Base-by-base conservation (phyloP, 148 eudicot species). In the Fallopia convolvulus region DNA sequence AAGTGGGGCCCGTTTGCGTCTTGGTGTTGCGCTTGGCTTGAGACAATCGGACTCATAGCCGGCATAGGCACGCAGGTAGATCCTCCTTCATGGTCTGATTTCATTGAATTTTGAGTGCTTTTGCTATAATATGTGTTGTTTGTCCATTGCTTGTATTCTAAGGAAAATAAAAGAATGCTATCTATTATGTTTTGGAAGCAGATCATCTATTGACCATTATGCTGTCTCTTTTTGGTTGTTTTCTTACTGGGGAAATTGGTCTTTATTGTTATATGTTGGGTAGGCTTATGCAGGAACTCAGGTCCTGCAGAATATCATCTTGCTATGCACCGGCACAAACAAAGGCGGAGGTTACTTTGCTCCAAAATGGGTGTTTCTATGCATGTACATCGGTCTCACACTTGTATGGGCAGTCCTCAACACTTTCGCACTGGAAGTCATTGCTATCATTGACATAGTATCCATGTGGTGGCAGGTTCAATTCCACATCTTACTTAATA, bases 11-110 rank as follows among this genome's bases (percentile, higher is more conserved):
- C 90, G 2, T 87, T 89, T 83, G 89, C 92, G 70, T 89, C 92
- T 17, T 89, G 92, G 92, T 89, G 92, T 70, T 89, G 92, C 65
- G 90, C 92, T 5, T 87, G 92, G 90, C 88, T 89, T 15, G 92
- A 89, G 83, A 80, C 92, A 3, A 89, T 89, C 20, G 92, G 92
- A 9, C 86, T 89, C 50, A 81, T 89, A 15, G 89, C 90, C 8
- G 87, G 92, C 40, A 87, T 87, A 72, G 90, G 92, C 63, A 87
- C 92, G 68, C 92, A 89, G 86, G 92, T 86, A 66, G 23, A 55
- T 14, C 3, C 63, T 55, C 20, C 58, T 15, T 5, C 58, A 2
- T 53, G 20, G 20, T 53, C 0, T 15, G 58, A 12, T 47, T 18
- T 55, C 20, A 2, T 58, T n/a, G 30, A 23, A 36, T 36, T 15